Percentiles rank a stretch among this genome's conserved stretches.
Conservation (phyloP, 2,329 filamentous ascomycete species). For the Tympanopsis confertula region DNA sequence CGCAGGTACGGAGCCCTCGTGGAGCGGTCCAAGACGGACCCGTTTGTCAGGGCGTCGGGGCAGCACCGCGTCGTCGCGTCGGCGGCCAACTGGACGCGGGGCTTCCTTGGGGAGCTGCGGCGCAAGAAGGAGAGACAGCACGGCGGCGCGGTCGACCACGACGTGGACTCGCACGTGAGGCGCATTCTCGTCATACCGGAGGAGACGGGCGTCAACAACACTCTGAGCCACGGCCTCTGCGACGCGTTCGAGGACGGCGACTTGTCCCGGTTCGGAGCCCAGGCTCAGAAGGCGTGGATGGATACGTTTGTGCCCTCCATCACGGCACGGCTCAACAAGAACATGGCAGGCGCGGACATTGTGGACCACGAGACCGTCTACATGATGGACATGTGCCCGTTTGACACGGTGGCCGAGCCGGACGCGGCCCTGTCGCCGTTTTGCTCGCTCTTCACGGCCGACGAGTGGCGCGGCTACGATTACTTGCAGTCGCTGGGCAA, state of each 20-base stretch:
- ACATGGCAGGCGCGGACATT: constrained; percentile 58
- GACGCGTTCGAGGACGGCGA: constrained; percentile 54
- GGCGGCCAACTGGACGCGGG: constrained; percentile 63
- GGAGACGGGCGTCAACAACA: constrained; percentile 60
- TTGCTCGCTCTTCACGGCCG: constrained; percentile 60
- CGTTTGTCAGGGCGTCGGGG: constrained; percentile 63
- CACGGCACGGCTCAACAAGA: constrained; percentile 53
- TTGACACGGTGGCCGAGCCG: constrained; percentile 60
- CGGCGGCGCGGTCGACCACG: constrained; percentile 20
- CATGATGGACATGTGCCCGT: constrained; percentile 84
- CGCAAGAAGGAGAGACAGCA: constrained; percentile 21
- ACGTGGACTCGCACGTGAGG: constrained; percentile 32
- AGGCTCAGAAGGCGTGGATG: constrained; percentile 45
- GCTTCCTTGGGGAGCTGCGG: constrained; percentile 50
- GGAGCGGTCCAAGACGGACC: constrained; percentile 29
- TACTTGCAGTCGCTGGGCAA: constrained; percentile 73
- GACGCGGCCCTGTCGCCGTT: constrained; percentile 53
- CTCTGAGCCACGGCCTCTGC: constrained; percentile 65
- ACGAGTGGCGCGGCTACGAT: constrained; percentile 70
- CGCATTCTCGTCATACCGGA: constrained; percentile 62
- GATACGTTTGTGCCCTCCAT: constrained; percentile 57
- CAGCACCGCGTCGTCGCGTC: constrained; percentile 64
- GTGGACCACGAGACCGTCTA: constrained; percentile 49
- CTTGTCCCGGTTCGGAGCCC: constrained; percentile 30
- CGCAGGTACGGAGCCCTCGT: constrained; percentile 57